Evolutionary conservation across 2,329 filamentous ascomycete species (phyloP), one percentile per base, ranked within the genome.

Genomic region (Elsinoe perseae): DNA sequence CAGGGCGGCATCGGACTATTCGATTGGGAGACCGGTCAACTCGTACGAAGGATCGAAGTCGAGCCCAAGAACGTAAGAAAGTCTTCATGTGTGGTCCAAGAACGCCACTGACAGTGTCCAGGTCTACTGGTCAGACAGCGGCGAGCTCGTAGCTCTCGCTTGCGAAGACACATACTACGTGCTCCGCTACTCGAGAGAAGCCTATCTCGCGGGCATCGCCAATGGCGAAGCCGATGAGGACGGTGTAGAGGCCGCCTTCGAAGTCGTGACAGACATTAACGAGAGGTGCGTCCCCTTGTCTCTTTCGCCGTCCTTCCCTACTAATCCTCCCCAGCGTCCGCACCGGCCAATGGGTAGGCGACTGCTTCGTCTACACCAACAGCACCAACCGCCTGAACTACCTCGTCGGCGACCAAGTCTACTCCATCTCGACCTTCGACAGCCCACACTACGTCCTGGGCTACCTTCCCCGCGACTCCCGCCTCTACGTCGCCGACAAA

Each of bases 281-380:
- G 93, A 97, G 74, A 88, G 81, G 84, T 86, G 72, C 67, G 77
- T 14, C 20, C 14, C 5, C 16, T 18, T 18, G 5, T n/a, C n/a
- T n/a, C n/a, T n/a, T 16, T 54, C 2, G 10, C 18, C 25, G n/a
- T 21, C 4, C 14, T 32, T 20, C 43, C 38, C 21, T 18, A 48
- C 50, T 53, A 23, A 34, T 32, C 40, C 10, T 25, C 30, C 18
- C 56, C 60, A 89, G 85, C 61, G 90, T 97, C 53, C 87, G 89
- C 62, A 96, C 92, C 18, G 93, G 92, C 64, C 88, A 95, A 75
- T 98, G 93, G 93, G 88, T 98, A 57, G 93, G 93, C 60, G 93
- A 98, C 75, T 95, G 92, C 76, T 95, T 98, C 79, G 91, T 97
- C 70, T 98, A 97, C 80, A 96, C 93, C 56, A 97, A 95, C 78